Percentiles rank a stretch among this genome's conserved stretches.
Evolutionary conservation across 176 grass and related monocot genomes (phyloP).

Genomic region (Paspalum notatum): DNA sequence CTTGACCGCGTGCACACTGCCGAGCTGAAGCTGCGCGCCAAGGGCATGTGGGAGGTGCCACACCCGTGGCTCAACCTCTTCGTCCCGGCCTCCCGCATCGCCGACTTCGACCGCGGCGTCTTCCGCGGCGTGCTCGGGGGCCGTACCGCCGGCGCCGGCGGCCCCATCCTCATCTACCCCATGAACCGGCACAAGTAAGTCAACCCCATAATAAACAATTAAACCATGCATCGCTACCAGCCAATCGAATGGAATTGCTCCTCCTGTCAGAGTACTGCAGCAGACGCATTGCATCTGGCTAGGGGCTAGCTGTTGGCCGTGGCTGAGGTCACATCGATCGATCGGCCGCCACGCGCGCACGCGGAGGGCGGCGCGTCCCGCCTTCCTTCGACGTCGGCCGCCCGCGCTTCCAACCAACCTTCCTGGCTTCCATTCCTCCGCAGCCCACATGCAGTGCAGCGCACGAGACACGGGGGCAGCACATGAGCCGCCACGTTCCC

Average conservation of each 20-base stretch:
- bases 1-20: constrained; percentile 92
- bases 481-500: neutral
- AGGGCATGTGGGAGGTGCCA: constrained; percentile 92
- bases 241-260: neutral
- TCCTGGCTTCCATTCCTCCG: neutral
- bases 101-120: constrained; percentile 82
- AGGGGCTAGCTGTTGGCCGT: too few species aligned
- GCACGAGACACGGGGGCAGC: constrained; percentile 13
- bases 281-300: too few species aligned
- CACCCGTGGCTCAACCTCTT: constrained; percentile 99
- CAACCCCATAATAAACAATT: neutral
- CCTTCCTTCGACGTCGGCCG: neutral
- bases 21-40: constrained; percentile 76
- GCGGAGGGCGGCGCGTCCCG: constrained; percentile 16
- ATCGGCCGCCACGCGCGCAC: neutral
- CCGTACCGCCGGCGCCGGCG: constrained; percentile 73
- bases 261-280: too few species aligned
- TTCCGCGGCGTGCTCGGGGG: constrained; percentile 79
- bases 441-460: constrained; percentile 17
- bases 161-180: constrained; percentile 97
- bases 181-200: constrained; percentile 91
- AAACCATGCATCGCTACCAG: neutral
- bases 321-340: too few species aligned
- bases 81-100: constrained; percentile 86
- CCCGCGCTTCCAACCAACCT: constrained; percentile 27